Conservation (phyloP, 495 filamentous ascomycete species). For the Endocarpon pusillum region DNA sequence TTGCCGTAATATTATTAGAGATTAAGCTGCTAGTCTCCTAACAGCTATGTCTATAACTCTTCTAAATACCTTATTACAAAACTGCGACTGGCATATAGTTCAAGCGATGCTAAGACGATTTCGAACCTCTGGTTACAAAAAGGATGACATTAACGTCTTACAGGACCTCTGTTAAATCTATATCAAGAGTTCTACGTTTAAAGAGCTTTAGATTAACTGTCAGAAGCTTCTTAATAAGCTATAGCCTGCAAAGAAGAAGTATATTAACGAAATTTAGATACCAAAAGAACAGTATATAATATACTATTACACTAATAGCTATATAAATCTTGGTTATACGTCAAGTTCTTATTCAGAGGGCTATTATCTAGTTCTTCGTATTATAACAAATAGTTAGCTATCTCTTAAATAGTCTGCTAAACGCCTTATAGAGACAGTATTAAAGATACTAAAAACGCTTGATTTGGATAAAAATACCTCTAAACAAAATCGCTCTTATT, state of each 20-base stretch:
- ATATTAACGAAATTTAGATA: background rate
- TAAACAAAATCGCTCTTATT: background rate
- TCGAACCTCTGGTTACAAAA: too few relatives aligned
- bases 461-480: background rate
- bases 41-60: too few relatives aligned
- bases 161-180: background rate
- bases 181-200: constrained; percentile 1
- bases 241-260: background rate
- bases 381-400: too few relatives aligned
- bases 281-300: constrained; percentile 1
- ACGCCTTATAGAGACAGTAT: too few relatives aligned
- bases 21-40: too few relatives aligned
- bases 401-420: too few relatives aligned
- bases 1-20: too few relatives aligned
- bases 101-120: too few relatives aligned
- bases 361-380: background rate
- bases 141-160: too few relatives aligned
- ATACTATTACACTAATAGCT: background rate
- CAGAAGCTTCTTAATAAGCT: background rate
- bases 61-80: too few relatives aligned
- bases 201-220: background rate
- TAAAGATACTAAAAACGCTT: background rate
- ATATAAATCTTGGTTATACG: constrained; percentile 1
- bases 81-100: too few relatives aligned
- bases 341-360: background rate